Evolutionary conservation across 2,329 filamentous ascomycete species (phyloP).

Genomic region (Fusarium nurragi): DNA sequence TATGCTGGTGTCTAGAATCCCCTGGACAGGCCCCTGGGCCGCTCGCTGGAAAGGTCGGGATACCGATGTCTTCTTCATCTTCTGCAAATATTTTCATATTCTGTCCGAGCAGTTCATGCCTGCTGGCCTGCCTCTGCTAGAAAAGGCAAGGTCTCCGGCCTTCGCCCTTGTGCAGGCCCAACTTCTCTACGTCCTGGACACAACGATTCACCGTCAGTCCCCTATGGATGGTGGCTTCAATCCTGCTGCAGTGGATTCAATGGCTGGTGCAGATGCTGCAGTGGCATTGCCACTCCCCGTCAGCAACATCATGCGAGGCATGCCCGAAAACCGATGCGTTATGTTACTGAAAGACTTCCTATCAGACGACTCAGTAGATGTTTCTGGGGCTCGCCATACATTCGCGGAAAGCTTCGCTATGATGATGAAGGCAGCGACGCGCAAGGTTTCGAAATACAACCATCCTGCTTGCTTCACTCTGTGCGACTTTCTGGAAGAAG

Average conservation of each 20-base stretch:
- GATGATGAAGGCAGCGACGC: conserved; percentile 77
- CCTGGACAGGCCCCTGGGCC: conserved; percentile 87
- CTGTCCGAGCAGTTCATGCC: conserved; percentile 79
- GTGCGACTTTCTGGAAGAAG: conserved; percentile 91
- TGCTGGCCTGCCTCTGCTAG: conserved; percentile 58
- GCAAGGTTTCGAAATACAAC: conserved; percentile 81
- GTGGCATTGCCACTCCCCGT: conserved; percentile 71
- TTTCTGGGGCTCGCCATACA: conserved; percentile 65
- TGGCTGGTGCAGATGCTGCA: conserved; percentile 70
- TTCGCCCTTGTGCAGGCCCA: conserved; percentile 85
- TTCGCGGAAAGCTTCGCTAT: conserved; percentile 80
- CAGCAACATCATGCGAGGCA: conserved; percentile 76
- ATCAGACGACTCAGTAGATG: conserved; percentile 54
- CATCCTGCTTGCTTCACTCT: conserved; percentile 86
- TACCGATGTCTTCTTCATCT: conserved; percentile 90
- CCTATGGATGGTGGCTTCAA: conserved; percentile 57
- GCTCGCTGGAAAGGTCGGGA: conserved; percentile 87
- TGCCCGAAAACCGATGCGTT: conserved; percentile 89
- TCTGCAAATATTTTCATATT: conserved; percentile 87
- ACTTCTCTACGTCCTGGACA: conserved; percentile 79
- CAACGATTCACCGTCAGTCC: conserved; percentile 81
- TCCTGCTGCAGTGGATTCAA: conserved; percentile 56
- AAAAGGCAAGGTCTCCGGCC: conserved; percentile 75
- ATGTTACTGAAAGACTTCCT: conserved; percentile 85
- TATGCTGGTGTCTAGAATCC: conserved; percentile 74